Base-by-base conservation (phyloP, 768 basidiomycete genomes). In the Termitomyces sp. region DNA sequence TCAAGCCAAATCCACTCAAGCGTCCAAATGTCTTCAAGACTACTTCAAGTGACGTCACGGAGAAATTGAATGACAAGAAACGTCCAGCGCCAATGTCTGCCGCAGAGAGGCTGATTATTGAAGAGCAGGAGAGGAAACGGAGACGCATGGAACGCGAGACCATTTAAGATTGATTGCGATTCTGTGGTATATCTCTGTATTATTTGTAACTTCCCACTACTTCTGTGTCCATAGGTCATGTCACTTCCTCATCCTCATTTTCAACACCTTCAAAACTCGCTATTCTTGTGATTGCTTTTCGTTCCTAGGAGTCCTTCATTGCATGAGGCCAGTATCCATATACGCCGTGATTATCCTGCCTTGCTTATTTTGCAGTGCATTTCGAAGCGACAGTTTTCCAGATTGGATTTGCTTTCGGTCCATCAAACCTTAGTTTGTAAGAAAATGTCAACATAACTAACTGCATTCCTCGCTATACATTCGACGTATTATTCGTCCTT, bases 41-140 rank as follows among this genome's bases (percentile, higher is more conserved):
- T 37, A 72, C 74, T 16, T 68, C 76, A 44, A 55, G 68, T 29
- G 60, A 66, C 61, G 76, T 72, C 10, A 65, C 67, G 46, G 74
- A 72, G 43, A 68, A 71, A 59, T 63, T 59, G 12, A 80, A 77
- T 37, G 82, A 83, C 44, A 85, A 79, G 77, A 87, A 88, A 74
- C 79, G 86, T 41, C 64, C 80, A 5, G 81, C 80, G 12, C 75
- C 83, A 20, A 83, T 94, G 81, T 85, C 86, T 63, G 91, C 90
- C 26, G 90, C 90, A 16, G 95, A 98, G 71, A 78, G 82, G 61
- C 72, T 98, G 58, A 95, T 97, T 59, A 63, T 86, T 57, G 96
- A 98, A 75, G 94, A 97, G 29, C 90, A 91, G 73, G 92, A 93
- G 70, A 79, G 93, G 67, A 95, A 96, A 72, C 80, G 86, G 69